Percentiles rank a stretch among this genome's conserved stretches.
phyloP scores from a whole-genome alignment of 225 moss, liverwort and hornwort genomes.

The Ulota crispa region DNA sequence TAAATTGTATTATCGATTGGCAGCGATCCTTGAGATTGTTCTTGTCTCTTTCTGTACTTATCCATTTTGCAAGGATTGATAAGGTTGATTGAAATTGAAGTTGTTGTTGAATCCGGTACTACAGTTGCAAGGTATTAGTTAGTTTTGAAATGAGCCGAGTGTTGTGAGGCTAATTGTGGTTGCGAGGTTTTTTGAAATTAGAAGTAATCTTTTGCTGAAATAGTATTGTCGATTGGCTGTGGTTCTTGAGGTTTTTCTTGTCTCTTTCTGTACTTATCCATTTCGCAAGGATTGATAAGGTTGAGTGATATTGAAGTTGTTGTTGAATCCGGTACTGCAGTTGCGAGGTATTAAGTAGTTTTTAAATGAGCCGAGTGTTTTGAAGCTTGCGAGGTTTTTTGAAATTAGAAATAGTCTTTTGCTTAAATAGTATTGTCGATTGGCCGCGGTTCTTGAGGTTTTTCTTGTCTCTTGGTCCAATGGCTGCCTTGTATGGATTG shows the following conservation, averaged over 20 bases:
- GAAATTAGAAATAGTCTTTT: neutral
- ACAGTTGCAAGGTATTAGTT: neutral
- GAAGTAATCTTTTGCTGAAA: neutral
- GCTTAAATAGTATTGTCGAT: neutral
- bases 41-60: neutral
- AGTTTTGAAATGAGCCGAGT: neutral
- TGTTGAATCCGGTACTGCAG: neutral
- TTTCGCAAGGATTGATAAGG: no score
- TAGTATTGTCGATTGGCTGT: no score
- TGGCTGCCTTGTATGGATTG: no score
- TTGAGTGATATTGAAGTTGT: no score
- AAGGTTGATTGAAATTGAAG: neutral
- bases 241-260: no score
- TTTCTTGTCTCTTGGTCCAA: neutral
- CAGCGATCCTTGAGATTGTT: constrained; percentile 36
- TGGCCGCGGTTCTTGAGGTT: neutral
- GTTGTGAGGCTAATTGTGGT: neutral
- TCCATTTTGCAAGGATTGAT: neutral
- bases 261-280: no score
- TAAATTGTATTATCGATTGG: neutral
- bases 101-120: neutral
- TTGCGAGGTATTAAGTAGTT: neutral
- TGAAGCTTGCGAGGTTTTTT: neutral
- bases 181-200: neutral
- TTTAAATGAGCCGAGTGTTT: neutral